Conservation (phyloP, 2,329 filamentous ascomycete genomes). For the Trichoderma polysporum region DNA sequence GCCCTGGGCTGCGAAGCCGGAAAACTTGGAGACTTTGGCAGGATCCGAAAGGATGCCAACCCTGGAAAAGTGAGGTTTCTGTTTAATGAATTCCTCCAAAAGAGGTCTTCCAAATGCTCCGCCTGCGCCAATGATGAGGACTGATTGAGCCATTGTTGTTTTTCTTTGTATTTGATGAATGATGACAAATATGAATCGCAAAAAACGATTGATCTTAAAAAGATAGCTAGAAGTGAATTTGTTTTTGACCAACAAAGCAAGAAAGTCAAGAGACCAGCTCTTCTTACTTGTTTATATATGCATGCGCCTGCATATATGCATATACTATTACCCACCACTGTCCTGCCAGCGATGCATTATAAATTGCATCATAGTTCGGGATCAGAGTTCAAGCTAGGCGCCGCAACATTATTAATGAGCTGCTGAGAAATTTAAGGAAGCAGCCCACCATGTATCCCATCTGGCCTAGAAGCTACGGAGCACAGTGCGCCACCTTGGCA, state of each 20-base stretch:
- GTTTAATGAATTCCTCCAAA: background rate
- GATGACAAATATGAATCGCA: background rate
- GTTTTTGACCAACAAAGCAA: background rate
- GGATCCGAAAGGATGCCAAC: background rate
- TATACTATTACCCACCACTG: background rate
- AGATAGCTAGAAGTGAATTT: background rate
- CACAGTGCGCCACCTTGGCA: background rate
- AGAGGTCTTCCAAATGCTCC: slow-evolving; percentile 2
- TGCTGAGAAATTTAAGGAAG: background rate
- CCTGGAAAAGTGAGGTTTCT: background rate
- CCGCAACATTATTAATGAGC: background rate
- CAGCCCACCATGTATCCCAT: background rate
- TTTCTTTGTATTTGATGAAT: background rate
- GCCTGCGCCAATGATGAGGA: background rate
- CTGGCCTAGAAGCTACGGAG: background rate
- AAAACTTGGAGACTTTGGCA: slow-evolving; percentile 5
- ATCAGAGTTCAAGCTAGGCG: background rate
- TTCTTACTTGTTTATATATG: background rate
- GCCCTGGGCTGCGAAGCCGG: background rate
- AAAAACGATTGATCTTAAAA: background rate
- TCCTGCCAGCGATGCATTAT: background rate
- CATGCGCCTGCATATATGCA: background rate
- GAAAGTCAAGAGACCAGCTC: no score
- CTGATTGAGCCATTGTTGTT: background rate
- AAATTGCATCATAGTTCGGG: background rate